Base-by-base conservation (phyloP, 306 rosid genomes). In the Cyamopsis tetragonoloba region DNA sequence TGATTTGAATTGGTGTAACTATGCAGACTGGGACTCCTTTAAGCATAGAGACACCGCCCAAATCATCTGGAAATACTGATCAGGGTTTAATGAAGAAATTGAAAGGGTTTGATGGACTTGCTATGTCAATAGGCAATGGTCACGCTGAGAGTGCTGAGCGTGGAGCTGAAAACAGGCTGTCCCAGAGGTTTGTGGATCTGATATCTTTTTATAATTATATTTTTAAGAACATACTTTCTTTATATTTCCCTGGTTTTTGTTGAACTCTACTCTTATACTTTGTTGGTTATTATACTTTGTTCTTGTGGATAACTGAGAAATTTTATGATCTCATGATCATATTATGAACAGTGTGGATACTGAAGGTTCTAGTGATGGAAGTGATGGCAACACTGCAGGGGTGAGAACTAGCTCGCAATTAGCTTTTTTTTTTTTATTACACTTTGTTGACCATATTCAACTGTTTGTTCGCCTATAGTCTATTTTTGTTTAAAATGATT, bases 81-180 rank as follows among this genome's bases (percentile, higher is more conserved):
- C 84, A 66, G 68, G 96, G 92, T 53, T 66, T 86, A 14, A 74
- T 84, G 82, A 92, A 89, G 82, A 89, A 83, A 82, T 62, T 88
- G 84, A 89, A 89, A 76, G 88, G 86, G 35, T 92, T 92, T 38
- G 96, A 88, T 76, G 96, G 82, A 27, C 98, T 89, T 69, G 91
- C 91, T 35, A 92, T 92, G 96, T 86, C 98, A 53, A 89, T 89
- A 28, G 98, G 96, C 68, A 89, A 85, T 80, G 83, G 83, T 62
- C 78, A 80, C 60, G 69, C 78, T 72, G 89, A 71, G 71, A 82
- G 72, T 71, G 81, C 82, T 4, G 96, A 81, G 64, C 85, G 71
- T 73, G 89, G 77, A 70, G 76, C 78, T 39, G 96, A 83, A 43
- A 81, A 64, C 69, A 68, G 75, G 78, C 73, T 63, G 44, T 86